These are phyloP conservation scores for Microbotryum violaceum DNA, from an alignment of 1,284 basidiomycete species.

Conservation along the genomic window DNA sequence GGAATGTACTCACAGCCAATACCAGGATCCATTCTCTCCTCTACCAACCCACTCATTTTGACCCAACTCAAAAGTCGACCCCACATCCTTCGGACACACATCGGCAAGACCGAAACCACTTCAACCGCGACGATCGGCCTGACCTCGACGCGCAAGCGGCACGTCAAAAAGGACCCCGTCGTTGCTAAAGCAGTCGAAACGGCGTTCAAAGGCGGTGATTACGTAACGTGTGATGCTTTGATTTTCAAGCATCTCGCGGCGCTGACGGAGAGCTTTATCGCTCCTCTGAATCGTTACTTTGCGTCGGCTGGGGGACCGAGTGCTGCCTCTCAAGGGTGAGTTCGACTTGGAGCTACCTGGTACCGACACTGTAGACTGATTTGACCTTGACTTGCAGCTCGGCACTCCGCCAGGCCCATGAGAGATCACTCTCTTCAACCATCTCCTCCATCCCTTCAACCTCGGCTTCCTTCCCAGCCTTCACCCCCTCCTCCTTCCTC, in stretches of 20 bases:
- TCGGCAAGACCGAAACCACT: not conserved
- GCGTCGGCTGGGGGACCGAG: conserved; percentile 48
- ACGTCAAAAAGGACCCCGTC: conserved; percentile 61
- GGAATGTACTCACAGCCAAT: conserved; percentile 54
- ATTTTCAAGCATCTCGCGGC: conserved; percentile 79
- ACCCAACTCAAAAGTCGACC: conserved; percentile 87
- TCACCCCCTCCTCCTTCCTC: conserved; percentile 61
- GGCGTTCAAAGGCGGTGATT: conserved; percentile 22
- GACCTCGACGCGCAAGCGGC: conserved; percentile 67
- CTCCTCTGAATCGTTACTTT: conserved; percentile 87
- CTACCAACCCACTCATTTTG: conserved; percentile 91
- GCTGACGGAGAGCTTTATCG: conserved; percentile 78
- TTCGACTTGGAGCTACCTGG: not conserved
- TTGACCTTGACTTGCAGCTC: not conserved
- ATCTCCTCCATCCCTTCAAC: conserved; percentile 48
- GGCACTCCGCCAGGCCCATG: conserved; percentile 7
- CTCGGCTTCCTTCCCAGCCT: conserved; percentile 55
- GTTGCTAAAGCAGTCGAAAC: conserved; percentile 44
- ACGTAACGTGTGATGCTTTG: conserved; percentile 53
- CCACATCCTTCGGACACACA: conserved; percentile 52
- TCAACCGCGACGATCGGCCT: conserved; percentile 52
- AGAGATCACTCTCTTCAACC: conserved; percentile 42
- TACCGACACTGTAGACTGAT: not conserved
- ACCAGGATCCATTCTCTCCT: conserved; percentile 74
- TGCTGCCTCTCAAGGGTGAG: too few relatives aligned